Evolutionary conservation across 805 yeast species (phyloP).

Genomic region (Saccharomyces jurei): DNA sequence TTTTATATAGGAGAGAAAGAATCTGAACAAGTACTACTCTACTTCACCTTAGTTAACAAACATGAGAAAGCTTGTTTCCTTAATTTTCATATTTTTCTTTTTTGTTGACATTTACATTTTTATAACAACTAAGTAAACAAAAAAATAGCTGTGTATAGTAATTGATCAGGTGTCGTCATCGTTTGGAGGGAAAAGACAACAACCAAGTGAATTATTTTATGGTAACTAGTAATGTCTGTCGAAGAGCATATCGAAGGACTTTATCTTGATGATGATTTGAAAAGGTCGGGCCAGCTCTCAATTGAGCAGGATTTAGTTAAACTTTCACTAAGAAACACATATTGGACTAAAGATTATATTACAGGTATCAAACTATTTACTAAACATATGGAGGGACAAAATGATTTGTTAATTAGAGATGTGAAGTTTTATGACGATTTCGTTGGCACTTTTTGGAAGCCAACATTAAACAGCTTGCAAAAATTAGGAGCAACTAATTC

Average conservation of each 20-base stretch:
- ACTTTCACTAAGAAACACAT: constrained; percentile 9
- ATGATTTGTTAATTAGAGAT: constrained; percentile 8
- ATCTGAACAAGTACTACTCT: neutral
- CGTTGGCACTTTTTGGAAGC: constrained; percentile 12
- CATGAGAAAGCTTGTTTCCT: neutral
- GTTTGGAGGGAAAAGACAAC: neutral
- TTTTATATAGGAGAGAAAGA: neutral
- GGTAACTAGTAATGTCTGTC: neutral
- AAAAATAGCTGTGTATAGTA: neutral
- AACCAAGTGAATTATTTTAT: neutral
- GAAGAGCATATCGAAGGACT: neutral
- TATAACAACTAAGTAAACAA: neutral
- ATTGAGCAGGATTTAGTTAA: neutral
- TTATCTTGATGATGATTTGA: neutral
- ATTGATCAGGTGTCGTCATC: neutral
- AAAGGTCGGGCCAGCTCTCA: neutral
- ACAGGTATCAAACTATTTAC: constrained; percentile 24
- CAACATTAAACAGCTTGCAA: constrained; percentile 1
- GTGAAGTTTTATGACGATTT: constrained; percentile 16
- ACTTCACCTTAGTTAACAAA: neutral
- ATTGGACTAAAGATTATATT: constrained; percentile 29
- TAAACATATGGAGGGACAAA: constrained; percentile 13
- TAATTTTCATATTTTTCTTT: neutral
- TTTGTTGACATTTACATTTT: neutral
- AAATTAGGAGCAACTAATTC: neutral